Conservation (phyloP, 2,329 filamentous ascomycete genomes). For the Conoideocrella luteorostrata region DNA sequence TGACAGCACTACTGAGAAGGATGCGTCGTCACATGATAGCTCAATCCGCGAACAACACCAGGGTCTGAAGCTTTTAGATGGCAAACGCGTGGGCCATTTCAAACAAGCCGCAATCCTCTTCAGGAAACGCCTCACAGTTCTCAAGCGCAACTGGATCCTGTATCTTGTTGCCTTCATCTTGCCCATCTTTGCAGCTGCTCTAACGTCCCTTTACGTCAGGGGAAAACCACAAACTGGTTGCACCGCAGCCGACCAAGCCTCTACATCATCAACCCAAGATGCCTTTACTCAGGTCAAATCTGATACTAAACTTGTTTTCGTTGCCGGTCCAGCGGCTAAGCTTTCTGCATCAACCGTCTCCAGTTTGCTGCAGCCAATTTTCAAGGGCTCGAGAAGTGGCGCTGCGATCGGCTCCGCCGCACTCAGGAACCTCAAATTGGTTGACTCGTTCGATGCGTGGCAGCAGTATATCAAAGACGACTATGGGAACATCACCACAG, state of each 20-base stretch:
- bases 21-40: conserved; percentile 14
- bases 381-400: conserved; percentile 19
- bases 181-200: conserved; percentile 70
- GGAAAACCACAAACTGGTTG: conserved; percentile 47
- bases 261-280: conserved; percentile 31
- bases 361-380: conserved; percentile 34
- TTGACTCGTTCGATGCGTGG: conserved; percentile 63
- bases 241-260: conserved; percentile 40
- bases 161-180: conserved; percentile 69
- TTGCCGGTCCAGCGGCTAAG: conserved; percentile 29
- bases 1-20: conserved; percentile 19
- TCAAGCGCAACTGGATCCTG: conserved; percentile 72
- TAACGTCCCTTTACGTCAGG: conserved; percentile 71
- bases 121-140: conserved; percentile 67
- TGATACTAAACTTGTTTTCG: conserved; percentile 17
- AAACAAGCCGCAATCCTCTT: conserved; percentile 71
- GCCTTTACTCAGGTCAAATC: conserved; percentile 31
- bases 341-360: conserved; percentile 26
- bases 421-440: conserved; percentile 37
- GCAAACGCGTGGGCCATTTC: conserved; percentile 60
- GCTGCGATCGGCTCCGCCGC: conserved; percentile 13
- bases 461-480: conserved; percentile 55
- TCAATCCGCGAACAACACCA: conserved; percentile 17
- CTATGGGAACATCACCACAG: conserved; percentile 65
- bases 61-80: conserved; percentile 56